Base-by-base conservation (phyloP, 192 early-diverging fungal genomes). In the Mortierella hygrophila region DNA sequence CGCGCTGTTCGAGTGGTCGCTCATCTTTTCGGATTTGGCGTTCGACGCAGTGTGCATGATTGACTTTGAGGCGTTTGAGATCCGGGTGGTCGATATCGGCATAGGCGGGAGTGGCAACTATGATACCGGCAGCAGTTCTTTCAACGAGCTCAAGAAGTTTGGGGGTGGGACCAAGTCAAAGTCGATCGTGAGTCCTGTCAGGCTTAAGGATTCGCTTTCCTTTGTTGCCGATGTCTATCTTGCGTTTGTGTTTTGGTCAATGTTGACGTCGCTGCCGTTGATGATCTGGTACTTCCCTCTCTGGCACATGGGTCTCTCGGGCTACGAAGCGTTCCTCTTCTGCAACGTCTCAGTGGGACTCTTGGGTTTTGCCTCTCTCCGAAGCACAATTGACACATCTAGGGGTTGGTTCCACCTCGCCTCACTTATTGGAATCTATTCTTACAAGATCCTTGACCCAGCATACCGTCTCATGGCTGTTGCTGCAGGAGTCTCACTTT, bases 251-350 rank as follows among this genome's bases (percentile, higher is more conserved):
- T 95, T 93, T 75, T 95, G 95, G 95, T 94, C 95, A 26, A 92
- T 93, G 76, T 88, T 94, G 76, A 95, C 95, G 0, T 92, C 94
- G 40, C 85, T 95, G 16, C 90, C 92, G 0, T 73, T 94, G 52
- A 89, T 92, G 47, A 91, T 91, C 75, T 93, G 94, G 94, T 95
- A 95, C 75, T 95, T 95, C 72, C 95, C 95, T 60, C 89, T 95
- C 38, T 95, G 94, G 93, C 90, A 94, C 83, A 95, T 95, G 95
- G 95, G 95, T 3, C 91, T 95, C 74, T 95, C 94, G 16, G 95
- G 95, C 26, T 95, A 91, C 81, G 95, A 95, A 75, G 92, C 90
- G 15, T 91, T 91, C 21, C 89, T 95, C 70, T 88, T 95, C 20
- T 85, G 93, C 8, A 93, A 92, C 35, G 78, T 89, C 21, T 81